Base-by-base conservation (phyloP, 2,329 filamentous ascomycete species). In the Exophiala aquamarina region DNA sequence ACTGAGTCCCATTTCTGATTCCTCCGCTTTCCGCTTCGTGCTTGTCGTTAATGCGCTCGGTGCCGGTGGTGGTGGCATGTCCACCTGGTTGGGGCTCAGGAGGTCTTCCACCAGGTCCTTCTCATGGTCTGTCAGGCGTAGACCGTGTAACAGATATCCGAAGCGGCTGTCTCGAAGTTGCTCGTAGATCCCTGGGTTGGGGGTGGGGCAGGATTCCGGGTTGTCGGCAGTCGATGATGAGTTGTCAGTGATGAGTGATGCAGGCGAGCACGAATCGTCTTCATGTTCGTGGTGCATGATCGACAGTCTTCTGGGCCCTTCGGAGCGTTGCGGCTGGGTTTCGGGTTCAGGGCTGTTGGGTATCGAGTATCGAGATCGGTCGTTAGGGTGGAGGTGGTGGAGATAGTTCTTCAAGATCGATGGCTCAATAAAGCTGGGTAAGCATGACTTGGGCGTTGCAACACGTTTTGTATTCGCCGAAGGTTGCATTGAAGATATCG, bases 361-460 rank as follows among this genome's bases (percentile, higher is more conserved):
- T 10, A 47, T 14, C 5, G 44, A 46, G 17, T 55, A 55, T 9
- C 52, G 49, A 13, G 44, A 18, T 26, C 52, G 49, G 26, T 55
- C 52, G 7, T 43, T 55, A 10, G 52, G 52, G 42, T 55, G 52
- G 13, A 55, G 45, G 33, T 55, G 46, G 6, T 50, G 48, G 14
- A 55, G 49, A 33, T 55, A 55, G 46, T 47, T 51, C 31, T 44
- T 43, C 18, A 55, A 20, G 10, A 55, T 18, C 10, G 41, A 43
- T 13, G 52, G 52, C 45, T 52, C 52, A 26, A 55, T 55, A 36
- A 55, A 55, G 26, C 44, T 50, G 6, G 52, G 52, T 3, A 55
- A 33, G 9, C 49, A 52, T 7, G 52, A 55, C 14, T 31, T 44
- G 21, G 14, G 26, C 6, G 26, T 41, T 18, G 48, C 36, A 8